phyloP scores from a whole-genome alignment of 2,329 filamentous ascomycete species.

The Colletotrichum camelliae region DNA sequence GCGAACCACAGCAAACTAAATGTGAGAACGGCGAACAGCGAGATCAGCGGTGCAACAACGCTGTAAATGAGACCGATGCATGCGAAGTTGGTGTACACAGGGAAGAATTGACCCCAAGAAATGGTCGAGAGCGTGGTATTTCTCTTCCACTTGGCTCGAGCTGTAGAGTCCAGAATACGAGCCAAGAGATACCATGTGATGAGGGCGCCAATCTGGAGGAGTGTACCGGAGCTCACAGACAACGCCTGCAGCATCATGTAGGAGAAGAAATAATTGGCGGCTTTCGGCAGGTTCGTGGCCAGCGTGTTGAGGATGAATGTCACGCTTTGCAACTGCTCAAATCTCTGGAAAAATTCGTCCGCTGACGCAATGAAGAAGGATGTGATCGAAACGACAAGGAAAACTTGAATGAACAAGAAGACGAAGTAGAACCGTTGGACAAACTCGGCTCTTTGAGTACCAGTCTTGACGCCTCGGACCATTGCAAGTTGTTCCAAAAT shows the following conservation, averaged over 20 bases:
- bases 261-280: conserved; percentile 97
- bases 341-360: conserved; percentile 62
- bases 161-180: conserved; percentile 82
- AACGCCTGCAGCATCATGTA: conserved; percentile 97
- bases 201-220: conserved; percentile 83
- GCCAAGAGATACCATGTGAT: conserved; percentile 83
- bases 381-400: conserved; percentile 88
- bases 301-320: conserved; percentile 72
- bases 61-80: conserved; percentile 91
- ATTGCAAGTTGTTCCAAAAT: conserved; percentile 76
- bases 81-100: conserved; percentile 94
- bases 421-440: conserved; percentile 93
- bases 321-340: conserved; percentile 56
- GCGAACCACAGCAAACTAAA: conserved; percentile 93
- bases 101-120: conserved; percentile 93
- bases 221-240: conserved; percentile 85
- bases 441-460: conserved; percentile 77
- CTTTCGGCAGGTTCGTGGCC: conserved; percentile 80
- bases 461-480: conserved; percentile 82
- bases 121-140: conserved; percentile 81
- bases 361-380: conserved; percentile 72
- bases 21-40: conserved; percentile 91
- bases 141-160: conserved; percentile 80
- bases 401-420: conserved; percentile 94
- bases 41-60: conserved; percentile 86